Evolutionary conservation across 352 stramenopile species (phyloP), one percentile per base, ranked within the genome.

Genomic region (Globisporangium irregulare): DNA sequence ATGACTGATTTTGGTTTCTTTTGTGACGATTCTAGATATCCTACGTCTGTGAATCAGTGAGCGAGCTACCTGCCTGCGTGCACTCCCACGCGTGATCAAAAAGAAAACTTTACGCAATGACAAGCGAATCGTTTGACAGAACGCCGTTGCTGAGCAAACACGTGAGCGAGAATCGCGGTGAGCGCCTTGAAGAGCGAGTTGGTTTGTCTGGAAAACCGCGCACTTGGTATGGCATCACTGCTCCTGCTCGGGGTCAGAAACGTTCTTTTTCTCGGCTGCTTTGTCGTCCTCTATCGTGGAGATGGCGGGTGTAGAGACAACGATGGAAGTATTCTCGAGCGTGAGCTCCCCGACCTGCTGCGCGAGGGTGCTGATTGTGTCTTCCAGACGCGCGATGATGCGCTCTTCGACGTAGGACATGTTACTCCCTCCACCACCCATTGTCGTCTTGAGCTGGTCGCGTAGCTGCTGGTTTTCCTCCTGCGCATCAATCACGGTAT

Each of bases 331-430:
- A 20, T 78, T 78, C 34, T 81, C 70, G 24, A 75, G 70, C 58
- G 79, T 70, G 50, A 86, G 76, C 27, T 75, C 65, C 51, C 80
- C 72, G 8, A 86, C 74, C 66, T 86, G 78, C 27, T 84, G 74
- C 1, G 78, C 70, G 25, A 86, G 73, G 2, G 66, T 73, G 43
- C 58, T 82, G 51, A 86, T 86, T 20, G 78, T 81, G 5, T 77
- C 73, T 68, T 84, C 78, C 24, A 86, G 69, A 22, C 81, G 72
- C 6, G 69, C 74, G 51, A 86, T 84, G 41, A 86, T 81, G 63
- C 79, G 62, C 8, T 73, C 78, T 64, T 86, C 78, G 36, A 80
- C 72, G 38, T 64, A 29, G 34, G 74, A 78, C 24, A 79, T 77
- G 51, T 20, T 20, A 15, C 38, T 20, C 3, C 29, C 46, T 32